Conservation (phyloP, 805 yeast genomes). For the Spathaspora sp. region DNA sequence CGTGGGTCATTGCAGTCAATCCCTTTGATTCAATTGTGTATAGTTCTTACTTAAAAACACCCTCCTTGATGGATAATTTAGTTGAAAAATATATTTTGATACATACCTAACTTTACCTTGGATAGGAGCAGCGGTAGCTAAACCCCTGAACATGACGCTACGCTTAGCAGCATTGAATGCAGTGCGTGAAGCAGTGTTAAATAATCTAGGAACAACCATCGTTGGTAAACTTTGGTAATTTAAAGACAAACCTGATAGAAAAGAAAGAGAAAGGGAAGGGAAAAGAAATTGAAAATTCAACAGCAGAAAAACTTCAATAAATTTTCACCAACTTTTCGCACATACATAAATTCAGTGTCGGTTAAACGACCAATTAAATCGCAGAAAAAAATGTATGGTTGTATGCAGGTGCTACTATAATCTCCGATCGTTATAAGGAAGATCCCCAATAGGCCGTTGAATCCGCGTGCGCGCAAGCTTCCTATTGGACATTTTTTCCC, state of each 20-base stretch:
- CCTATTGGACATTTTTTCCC: not conserved
- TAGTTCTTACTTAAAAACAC: not conserved
- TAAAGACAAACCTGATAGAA: slow-evolving; percentile 10
- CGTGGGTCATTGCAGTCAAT: slow-evolving; percentile 1
- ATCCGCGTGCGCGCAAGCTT: not conserved
- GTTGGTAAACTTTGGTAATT: slow-evolving; percentile 17
- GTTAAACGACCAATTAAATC: not conserved
- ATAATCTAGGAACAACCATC: slow-evolving; percentile 57
- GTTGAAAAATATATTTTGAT: slow-evolving; percentile 5
- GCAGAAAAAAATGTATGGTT: not conserved
- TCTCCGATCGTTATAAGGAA: not conserved
- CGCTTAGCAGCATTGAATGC: slow-evolving; percentile 89
- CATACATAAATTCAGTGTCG: not conserved
- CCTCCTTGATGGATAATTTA: not conserved
- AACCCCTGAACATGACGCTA: slow-evolving; percentile 70
- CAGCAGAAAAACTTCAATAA: not conserved
- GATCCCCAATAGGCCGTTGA: not conserved
- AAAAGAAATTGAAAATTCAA: not conserved
- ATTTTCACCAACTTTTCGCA: not conserved
- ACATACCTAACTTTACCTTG: slow-evolving; percentile 89
- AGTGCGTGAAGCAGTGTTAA: slow-evolving; percentile 64
- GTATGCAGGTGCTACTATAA: not conserved
- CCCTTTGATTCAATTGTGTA: not conserved
- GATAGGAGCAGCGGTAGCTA: slow-evolving; percentile 72
- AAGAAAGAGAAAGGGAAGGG: not conserved